Base-by-base conservation (phyloP, 2,329 filamentous ascomycete species). In the Emmonsiellopsis sp. region DNA sequence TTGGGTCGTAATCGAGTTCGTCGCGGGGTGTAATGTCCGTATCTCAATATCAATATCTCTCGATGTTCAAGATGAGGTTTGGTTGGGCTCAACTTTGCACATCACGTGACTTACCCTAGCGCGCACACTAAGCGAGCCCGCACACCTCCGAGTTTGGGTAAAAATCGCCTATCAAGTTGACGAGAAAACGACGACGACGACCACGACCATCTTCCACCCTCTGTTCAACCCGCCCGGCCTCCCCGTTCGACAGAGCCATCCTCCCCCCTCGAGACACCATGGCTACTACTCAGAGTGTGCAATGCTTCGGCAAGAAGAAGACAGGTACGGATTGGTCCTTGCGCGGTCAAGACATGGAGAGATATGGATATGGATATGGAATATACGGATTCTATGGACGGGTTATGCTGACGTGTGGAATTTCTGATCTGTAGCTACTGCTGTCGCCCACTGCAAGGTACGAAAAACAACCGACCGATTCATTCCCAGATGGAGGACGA, bases 301-400 rank as follows among this genome's bases (percentile, higher is more conserved):
- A 95, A 84, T 95, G 90, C 87, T 96, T 97, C 87, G 91, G 91
- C 86, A 96, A 96, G 86, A 91, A 91, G 84, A 89, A 88, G 83
- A 90, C 84, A 73, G 76, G 76, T 78, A 69, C 62, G 72, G 63
- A 26, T 26, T 26, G 20, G 49, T 41, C n/a, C 30, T 56, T 13
- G 5, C 51, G 48, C 51, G 15, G 37, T 26, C 8, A 34, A n/a
- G 41, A 54, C 48, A 42, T 31, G 38, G 42, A 46, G 32, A 45
- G 52, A 55, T 44, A 8, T 32, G 20, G 35, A 49, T 16, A 42
- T 8, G 13, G 7, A 8, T 8, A 46, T 34, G 10, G 13, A 5
- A 8, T 8, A 46, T 34, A n/a, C 8, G n/a, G 59, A 64, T 61
- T 62, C 62, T 68, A 26, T 26, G 20, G 20, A 26, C 5, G 20